Evolutionary conservation across 2,329 filamentous ascomycete genomes (phyloP).

Genomic region (Trichoderma sp.): DNA sequence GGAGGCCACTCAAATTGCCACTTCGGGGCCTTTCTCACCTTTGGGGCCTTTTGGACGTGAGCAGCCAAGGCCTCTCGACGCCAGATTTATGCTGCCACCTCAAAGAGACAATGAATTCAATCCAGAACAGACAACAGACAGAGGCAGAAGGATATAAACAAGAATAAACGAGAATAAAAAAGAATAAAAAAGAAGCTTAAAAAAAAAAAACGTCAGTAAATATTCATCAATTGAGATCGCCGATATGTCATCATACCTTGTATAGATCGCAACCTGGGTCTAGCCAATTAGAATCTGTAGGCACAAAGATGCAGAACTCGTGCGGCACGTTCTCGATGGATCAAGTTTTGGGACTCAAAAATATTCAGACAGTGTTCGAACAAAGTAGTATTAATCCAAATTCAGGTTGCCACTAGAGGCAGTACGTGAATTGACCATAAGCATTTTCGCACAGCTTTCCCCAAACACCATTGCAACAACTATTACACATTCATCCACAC

Average conservation of each 20-base stretch:
- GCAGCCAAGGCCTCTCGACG: background rate
- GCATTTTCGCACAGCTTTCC: slow-evolving; percentile 10
- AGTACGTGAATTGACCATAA: slow-evolving; percentile 13
- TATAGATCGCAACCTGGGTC: too few relatives aligned
- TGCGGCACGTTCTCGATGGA: background rate
- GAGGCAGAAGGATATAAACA: background rate
- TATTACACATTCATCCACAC: slow-evolving; percentile 16
- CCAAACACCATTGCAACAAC: slow-evolving; percentile 8
- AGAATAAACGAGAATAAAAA: background rate
- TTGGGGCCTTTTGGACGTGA: background rate
- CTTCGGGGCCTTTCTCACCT: background rate
- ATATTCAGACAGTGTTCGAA: slow-evolving; percentile 7
- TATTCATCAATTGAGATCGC: background rate
- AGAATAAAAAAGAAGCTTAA: background rate
- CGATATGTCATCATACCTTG: background rate
- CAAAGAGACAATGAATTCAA: background rate
- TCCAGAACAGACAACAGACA: background rate
- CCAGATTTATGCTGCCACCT: background rate
- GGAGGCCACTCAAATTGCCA: background rate
- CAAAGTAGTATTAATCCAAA: slow-evolving; percentile 22
- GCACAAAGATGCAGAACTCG: background rate
- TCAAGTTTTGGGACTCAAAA: background rate
- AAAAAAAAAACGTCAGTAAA: background rate
- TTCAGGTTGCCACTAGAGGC: slow-evolving; percentile 17
- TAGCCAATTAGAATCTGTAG: background rate